Percentiles rank a stretch among this genome's conserved stretches.
Conservation (phyloP, 129 eudicot genomes). For the Pittosporum tobira region DNA sequence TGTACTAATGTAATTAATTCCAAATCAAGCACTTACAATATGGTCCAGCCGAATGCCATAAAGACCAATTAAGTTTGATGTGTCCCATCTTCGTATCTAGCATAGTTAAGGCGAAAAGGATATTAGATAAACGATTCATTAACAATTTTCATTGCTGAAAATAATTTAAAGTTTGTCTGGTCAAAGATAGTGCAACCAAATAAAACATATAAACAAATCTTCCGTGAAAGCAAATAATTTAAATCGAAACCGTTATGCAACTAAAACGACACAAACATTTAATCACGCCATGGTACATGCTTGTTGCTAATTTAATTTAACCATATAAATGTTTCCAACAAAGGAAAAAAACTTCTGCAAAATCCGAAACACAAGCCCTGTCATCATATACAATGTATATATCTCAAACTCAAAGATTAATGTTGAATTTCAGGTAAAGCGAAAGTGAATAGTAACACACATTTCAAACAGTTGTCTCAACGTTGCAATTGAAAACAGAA, state of each 20-base stretch:
- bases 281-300: no score
- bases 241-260: background rate
- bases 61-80: slow-evolving; percentile 29
- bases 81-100: slow-evolving; percentile 51
- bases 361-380: background rate
- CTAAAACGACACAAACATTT: no score
- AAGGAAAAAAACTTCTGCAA: slow-evolving; percentile 1
- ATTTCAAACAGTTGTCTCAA: no score
- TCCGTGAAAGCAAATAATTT: background rate
- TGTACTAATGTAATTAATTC: background rate
- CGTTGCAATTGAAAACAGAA: no score
- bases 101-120: slow-evolving; percentile 6
- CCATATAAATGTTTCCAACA: background rate
- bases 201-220: background rate
- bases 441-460: no score
- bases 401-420: no score
- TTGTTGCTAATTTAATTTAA: no score
- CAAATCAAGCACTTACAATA: slow-evolving; percentile 39
- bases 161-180: background rate
- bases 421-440: no score
- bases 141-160: background rate
- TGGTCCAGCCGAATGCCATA: slow-evolving; percentile 76
- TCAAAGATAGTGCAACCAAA: background rate
- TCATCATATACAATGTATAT: no score
- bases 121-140: slow-evolving; percentile 6